phyloP scores from a whole-genome alignment of 1,139 yeast species.

The Taphrina deformans region DNA sequence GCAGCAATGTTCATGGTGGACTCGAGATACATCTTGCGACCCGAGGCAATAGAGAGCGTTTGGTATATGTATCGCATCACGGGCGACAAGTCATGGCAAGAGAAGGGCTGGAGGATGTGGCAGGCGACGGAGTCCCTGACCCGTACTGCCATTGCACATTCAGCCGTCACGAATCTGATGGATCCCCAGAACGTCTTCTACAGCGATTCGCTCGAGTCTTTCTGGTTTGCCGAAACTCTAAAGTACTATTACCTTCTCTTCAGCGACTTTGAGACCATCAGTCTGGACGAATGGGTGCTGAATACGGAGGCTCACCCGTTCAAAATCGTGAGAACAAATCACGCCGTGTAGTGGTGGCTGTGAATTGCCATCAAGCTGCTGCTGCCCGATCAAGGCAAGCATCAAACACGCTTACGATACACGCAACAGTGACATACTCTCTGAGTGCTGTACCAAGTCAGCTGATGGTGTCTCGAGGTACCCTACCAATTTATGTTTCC shows the following conservation, averaged over 20 bases:
- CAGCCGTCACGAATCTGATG: constrained; percentile 59
- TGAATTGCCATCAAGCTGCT: too few relatives aligned
- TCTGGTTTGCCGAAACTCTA: constrained; percentile 79
- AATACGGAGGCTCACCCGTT: constrained; percentile 83
- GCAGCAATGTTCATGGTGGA: constrained; percentile 8
- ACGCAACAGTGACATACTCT: too few relatives aligned
- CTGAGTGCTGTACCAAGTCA: too few relatives aligned
- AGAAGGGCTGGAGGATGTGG: constrained; percentile 68
- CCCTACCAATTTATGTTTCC: too few relatives aligned
- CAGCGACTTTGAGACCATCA: constrained; percentile 59
- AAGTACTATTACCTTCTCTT: constrained; percentile 72
- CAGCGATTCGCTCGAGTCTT: constrained; percentile 48
- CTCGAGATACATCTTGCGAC: constrained; percentile 59
- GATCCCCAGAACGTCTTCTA: constrained; percentile 41
- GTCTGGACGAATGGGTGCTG: constrained; percentile 69
- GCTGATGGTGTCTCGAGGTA: too few relatives aligned
- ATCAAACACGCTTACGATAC: too few relatives aligned
- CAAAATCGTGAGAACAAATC: constrained; percentile 28
- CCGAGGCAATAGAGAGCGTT: constrained; percentile 74
- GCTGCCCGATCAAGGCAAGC: too few relatives aligned
- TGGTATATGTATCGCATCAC: constrained; percentile 73
- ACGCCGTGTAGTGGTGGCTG: background rate
- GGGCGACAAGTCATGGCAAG: constrained; percentile 69
- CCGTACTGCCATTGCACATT: constrained; percentile 49
- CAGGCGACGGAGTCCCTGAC: constrained; percentile 53